Evolutionary conservation across 2,329 filamentous ascomycete species (phyloP), one percentile per base, ranked within the genome.

Genomic region (Xylaria sp.): DNA sequence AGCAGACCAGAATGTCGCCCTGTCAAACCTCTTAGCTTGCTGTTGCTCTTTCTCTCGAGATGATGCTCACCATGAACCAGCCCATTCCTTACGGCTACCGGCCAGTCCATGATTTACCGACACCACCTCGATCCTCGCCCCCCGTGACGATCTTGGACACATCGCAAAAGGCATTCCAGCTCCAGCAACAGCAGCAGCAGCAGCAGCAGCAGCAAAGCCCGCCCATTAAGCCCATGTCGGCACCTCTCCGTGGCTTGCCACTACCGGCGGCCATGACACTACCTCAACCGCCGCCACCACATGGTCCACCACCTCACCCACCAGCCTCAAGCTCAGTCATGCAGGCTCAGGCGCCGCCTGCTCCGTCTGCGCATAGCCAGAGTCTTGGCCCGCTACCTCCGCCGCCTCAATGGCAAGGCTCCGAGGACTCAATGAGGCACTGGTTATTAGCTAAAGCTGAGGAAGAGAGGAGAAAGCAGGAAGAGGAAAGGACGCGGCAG

Each of bases 381-480:
- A 79, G 81, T 21, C 78, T 86, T 67, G 85, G 83, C 39, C 84
- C 88, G 68, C 81, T 92, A 47, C 90, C 90, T n/a, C 83, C 87
- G 34, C 89, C 90, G 32, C 85, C 87, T 48, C 86, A 89, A 77
- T 92, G 90, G 86, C 88, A 90, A 75, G 86, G 86, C 56, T 84
- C 86, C 39, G 90, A 93, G 75, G 91, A 93, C 45, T 86, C 89
- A 2, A 92, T 92, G 89, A 88, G 86, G 69, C 86, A 85, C 63
- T 94, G 91, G 91, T 82, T 93, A 24, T 81, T 86, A 63, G 89
- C 91, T 61, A 93, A 90, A 78, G 83, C 88, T 0, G 92, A 94
- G 78, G 92, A 94, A 76, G 92, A 94, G 75, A 88, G 85, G 76
- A 86, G 89, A 69, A 89, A 82, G 76, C 91, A 93, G 79, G 91